These are phyloP conservation scores for Fusarium xyrophilum DNA, from an alignment of 2,329 filamentous ascomycete genomes.

Conservation along the genomic window DNA sequence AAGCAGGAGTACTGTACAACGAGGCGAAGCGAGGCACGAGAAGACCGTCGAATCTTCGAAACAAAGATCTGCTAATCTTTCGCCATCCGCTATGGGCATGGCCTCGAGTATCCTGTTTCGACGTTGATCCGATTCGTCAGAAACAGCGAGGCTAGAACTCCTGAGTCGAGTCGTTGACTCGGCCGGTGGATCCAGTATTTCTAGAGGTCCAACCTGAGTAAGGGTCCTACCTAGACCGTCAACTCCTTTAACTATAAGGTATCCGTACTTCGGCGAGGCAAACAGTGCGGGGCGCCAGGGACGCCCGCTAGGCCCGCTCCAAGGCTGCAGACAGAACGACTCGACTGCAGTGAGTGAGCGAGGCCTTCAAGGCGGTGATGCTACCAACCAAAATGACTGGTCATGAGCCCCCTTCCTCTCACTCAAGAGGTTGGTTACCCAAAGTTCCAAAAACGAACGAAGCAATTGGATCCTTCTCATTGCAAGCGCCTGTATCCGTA, in stretches of 20 bases:
- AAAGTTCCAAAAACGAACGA: neutral
- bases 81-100: slow-evolving; percentile 15
- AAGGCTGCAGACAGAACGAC: slow-evolving; percentile 16
- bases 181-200: slow-evolving; percentile 17
- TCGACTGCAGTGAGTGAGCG: slow-evolving; percentile 14
- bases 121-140: slow-evolving; percentile 30
- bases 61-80: slow-evolving; percentile 17
- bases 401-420: neutral
- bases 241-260: slow-evolving; percentile 16
- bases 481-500: neutral
- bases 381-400: slow-evolving; percentile 23
- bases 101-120: neutral
- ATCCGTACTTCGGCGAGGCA: slow-evolving; percentile 33
- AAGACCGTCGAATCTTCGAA: neutral
- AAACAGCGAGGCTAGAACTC: slow-evolving; percentile 17
- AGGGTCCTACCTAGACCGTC: slow-evolving; percentile 2
- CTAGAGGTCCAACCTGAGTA: slow-evolving; percentile 26
- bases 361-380: slow-evolving; percentile 21
- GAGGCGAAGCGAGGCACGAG: neutral
- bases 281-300: slow-evolving; percentile 30
- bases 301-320: neutral
- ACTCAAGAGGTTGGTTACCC: neutral
- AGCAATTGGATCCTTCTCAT: neutral
- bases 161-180: slow-evolving; percentile 34
- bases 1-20: slow-evolving; percentile 1